Base-by-base conservation (phyloP, 441 rosid genomes). In the Melastoma candidum region DNA sequence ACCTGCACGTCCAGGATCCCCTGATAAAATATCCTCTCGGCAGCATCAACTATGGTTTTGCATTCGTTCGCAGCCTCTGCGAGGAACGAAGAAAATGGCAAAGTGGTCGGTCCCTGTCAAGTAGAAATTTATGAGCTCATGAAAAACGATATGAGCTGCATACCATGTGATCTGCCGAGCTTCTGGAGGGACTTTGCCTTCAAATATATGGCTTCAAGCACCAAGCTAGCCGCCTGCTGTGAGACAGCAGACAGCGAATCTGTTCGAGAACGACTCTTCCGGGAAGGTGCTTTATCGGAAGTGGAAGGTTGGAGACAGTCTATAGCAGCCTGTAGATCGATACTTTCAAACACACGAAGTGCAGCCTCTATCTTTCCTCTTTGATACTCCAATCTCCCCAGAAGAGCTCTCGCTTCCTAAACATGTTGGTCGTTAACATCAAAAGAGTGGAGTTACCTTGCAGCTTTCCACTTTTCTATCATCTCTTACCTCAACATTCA, bases 321-420 rank as follows among this genome's bases (percentile, higher is more conserved):
- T 57, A 81, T 81, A 13, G 95, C 93, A 55, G 90, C 82, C 55
- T 83, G 88, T 51, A 90, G 88, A 71, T 87, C 96, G 67, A 90
- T 87, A 64, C 98, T 96, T 65, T 90, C 93, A 60, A 84, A 83
- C 54, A 87, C 88, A 62, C 76, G 93, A 63, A 90, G 86, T 11
- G 97, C 96, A 12, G 83, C 88, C 71, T 90, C 92, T 14, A 90
- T 56, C 60, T 90, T 87, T 56, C 96, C 98, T 82, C 96, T 77
- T 69, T 90, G 96, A 64, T 90, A 90, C 44, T 90, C 93, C 66
- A 90, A 63, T 71, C 83, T 84, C 58, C 96, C 98, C 62, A 90
- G 85, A 70, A 90, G 90, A 52, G 98, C 92, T 72, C 95, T 87
- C 36, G 98, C 95, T 78, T 90, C 96, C 95, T 90, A 17, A 17